Evolutionary conservation across 2,329 filamentous ascomycete genomes (phyloP).

Genomic region (Aspergillus neoniger): DNA sequence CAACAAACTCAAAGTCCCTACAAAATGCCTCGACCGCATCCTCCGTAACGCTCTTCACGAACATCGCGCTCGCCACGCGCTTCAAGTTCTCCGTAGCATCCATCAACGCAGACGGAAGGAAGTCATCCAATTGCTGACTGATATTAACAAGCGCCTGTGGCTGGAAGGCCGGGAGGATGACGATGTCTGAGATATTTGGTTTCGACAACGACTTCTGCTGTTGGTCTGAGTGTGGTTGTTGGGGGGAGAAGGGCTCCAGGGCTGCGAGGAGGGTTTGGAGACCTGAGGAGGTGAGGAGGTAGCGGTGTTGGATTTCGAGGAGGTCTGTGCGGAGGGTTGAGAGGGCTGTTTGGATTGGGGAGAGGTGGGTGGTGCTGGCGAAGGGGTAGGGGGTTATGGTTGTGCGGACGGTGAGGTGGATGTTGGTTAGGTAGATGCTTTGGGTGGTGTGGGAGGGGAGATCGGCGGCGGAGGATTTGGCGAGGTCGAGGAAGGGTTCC

Average conservation of each 20-base stretch:
- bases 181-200: conserved; percentile 58
- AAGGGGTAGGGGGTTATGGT: conserved; percentile 56
- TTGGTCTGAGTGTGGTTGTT: conserved; percentile 15
- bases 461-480: conserved; percentile 54
- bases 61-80: conserved; percentile 67
- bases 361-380: conserved; percentile 60
- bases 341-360: conserved; percentile 57
- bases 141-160: conserved; percentile 63
- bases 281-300: conserved; percentile 74
- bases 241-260: conserved; percentile 48
- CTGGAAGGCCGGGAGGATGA: conserved; percentile 59
- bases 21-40: conserved; percentile 83
- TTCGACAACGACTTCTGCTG: conserved; percentile 28
- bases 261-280: conserved; percentile 65
- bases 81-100: conserved; percentile 84
- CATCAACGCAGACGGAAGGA: conserved; percentile 88
- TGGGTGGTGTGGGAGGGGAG: conserved; percentile 42
- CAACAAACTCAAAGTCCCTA: conserved; percentile 74
- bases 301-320: conserved; percentile 67
- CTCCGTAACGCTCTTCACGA: conserved; percentile 77
- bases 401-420: conserved; percentile 44
- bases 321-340: conserved; percentile 54
- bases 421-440: conserved; percentile 54
- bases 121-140: conserved; percentile 80
- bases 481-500: conserved; percentile 77